A percentile compares a stretch with the other conserved stretches of the same genome.
These are phyloP conservation scores for Coemansia sp. DNA, from an alignment of 192 early-diverging fungal species.

Conservation along the genomic window DNA sequence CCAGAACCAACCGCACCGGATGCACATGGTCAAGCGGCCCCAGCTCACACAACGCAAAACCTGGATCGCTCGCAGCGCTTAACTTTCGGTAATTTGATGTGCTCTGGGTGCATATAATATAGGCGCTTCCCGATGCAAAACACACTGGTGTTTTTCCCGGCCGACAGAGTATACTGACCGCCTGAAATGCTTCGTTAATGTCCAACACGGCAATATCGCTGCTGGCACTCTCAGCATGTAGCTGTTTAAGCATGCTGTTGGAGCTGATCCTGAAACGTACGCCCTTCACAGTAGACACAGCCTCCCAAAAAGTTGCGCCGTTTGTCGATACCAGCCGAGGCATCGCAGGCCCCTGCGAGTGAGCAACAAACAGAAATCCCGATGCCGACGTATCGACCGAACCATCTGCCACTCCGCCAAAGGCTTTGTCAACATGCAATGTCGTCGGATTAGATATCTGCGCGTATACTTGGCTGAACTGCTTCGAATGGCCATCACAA, in stretches of 20 bases:
- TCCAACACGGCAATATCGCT: background rate
- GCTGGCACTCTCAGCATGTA: background rate
- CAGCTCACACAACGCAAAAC: background rate
- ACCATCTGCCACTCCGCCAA: slow-evolving; percentile 14
- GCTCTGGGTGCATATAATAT: slow-evolving; percentile 17
- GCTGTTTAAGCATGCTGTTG: background rate
- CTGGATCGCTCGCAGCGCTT: background rate
- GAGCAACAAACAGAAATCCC: slow-evolving; percentile 26
- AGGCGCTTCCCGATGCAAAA: slow-evolving; percentile 19
- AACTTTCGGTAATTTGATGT: background rate
- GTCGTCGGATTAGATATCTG: slow-evolving; percentile 9
- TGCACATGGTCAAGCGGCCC: slow-evolving; percentile 17
- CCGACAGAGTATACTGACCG: slow-evolving; percentile 7
- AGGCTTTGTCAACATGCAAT: slow-evolving; percentile 12
- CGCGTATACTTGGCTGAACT: slow-evolving; percentile 20
- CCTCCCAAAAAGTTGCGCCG: background rate
- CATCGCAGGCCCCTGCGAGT: slow-evolving; percentile 11
- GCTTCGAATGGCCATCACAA: background rate
- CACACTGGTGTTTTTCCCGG: slow-evolving; percentile 7
- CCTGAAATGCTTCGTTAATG: background rate
- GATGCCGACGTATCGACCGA: background rate
- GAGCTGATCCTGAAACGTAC: background rate
- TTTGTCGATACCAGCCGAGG: background rate
- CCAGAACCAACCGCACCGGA: slow-evolving; percentile 7
- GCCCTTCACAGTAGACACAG: slow-evolving; percentile 8